Base-by-base conservation (phyloP, 1,284 basidiomycete species). In the Leccinum subrobustum region DNA sequence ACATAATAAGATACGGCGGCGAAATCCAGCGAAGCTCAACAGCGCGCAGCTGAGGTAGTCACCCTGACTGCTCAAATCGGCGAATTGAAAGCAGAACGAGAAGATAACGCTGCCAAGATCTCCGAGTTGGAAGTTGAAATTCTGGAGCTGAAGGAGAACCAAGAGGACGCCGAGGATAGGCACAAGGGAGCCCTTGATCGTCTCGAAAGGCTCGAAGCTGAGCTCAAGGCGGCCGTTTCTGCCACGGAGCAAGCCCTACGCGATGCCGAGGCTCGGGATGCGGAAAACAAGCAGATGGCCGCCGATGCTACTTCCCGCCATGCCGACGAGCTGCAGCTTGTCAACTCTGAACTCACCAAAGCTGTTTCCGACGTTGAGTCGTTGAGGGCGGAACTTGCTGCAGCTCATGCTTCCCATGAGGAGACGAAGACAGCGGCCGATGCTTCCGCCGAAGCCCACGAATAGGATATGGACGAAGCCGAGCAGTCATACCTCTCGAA, bases 91-190 rank as follows among this genome's bases (percentile, higher is more conserved):
- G 72, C 73, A 20, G 89, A 93, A 75, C 86, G 86, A 68, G 90
- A 91, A 64, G 92, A 93, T 65, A 84, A 79, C 55, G 85, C 88
- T 52, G 83, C 78, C 67, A 92, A 88, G 71, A 79, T 95, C 12
- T 90, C 88, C 1, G 87, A 91, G 64, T 80, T 94, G 12, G 90
- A 95, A 75, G 77, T 91, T 52, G 88, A 93, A 69, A 81, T 93
- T 39, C 77, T 94, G 57, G 92, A 94, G 74, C 73, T 90, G 60
- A 90, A 84, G 71, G 89, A 91, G 67, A 79, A 79, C 25, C 83
- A 87, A 64, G 91, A 93, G 64, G 78, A 78, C 37, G 77, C 79
- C 4, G 86, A 87, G 64, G 89, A 90, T 59, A 81, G 82, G 50
- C 81, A 81, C 56, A 77, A 76, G 50, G 77, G 78, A 65, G 73